Percentiles rank a stretch among this genome's conserved stretches.
Evolutionary conservation across 2,329 filamentous ascomycete genomes (phyloP).

Genomic region (Elsinoe fawcettii): DNA sequence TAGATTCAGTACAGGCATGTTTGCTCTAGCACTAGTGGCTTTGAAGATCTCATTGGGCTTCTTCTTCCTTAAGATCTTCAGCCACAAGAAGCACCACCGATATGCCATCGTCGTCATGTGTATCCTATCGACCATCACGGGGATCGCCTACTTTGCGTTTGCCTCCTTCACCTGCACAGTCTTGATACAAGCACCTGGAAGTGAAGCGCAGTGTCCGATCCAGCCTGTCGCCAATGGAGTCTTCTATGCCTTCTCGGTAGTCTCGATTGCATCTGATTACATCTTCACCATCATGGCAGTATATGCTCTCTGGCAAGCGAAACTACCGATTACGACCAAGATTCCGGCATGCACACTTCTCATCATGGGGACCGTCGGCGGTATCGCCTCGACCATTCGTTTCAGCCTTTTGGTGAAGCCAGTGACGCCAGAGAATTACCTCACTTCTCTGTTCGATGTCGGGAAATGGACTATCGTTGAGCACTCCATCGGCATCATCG

Average conservation of each 20-base stretch:
- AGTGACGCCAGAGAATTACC: conserved; percentile 22
- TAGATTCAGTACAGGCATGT: conserved; percentile 26
- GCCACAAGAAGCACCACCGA: conserved; percentile 35
- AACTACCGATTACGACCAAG: conserved; percentile 3
- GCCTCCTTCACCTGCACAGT: conserved; percentile 42
- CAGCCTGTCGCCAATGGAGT: conserved; percentile 14
- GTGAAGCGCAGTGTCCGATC: conserved; percentile 20
- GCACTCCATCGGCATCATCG: conserved; percentile 29
- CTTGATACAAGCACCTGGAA: conserved; percentile 38
- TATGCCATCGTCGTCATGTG: conserved; percentile 38
- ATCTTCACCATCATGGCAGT: conserved; percentile 31
- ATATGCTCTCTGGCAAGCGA: conserved; percentile 28
- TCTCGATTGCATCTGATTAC: conserved; percentile 32
- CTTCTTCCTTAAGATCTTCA: conserved; percentile 42
- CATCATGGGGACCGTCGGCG: conserved; percentile 4
- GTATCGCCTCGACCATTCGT: conserved; percentile 8
- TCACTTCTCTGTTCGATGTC: conserved; percentile 21
- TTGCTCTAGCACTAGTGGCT: conserved; percentile 38
- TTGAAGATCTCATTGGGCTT: conserved; percentile 44
- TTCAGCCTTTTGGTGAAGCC: conserved; percentile 8
- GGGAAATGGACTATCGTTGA: conserved; percentile 29
- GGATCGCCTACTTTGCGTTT: conserved; percentile 42
- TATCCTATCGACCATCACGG: conserved; percentile 34
- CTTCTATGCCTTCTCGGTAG: conserved; percentile 19
- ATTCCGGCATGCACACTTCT: conserved; percentile 3